Evolutionary conservation across 805 yeast genomes (phyloP).

Genomic region (Suhomyces faveliae): DNA sequence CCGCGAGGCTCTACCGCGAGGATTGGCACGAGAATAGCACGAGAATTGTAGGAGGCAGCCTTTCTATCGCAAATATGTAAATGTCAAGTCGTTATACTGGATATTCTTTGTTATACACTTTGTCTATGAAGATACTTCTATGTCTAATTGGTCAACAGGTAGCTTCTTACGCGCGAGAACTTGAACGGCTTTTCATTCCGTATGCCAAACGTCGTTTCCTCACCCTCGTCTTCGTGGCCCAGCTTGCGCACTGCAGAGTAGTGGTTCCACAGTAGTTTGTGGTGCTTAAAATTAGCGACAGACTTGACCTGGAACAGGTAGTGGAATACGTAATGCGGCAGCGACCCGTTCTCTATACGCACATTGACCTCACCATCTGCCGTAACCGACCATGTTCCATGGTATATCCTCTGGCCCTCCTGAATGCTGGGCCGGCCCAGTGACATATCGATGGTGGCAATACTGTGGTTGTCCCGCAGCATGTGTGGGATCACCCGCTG

Average conservation of each 20-base stretch:
- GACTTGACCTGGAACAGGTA: conserved; percentile 61
- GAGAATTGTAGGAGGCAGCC: no score
- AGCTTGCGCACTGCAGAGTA: conserved; percentile 55
- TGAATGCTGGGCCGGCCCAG: conserved; percentile 13
- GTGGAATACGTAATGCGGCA: conserved; percentile 57
- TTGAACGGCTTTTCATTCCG: conserved; percentile 76
- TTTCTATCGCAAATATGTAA: no score
- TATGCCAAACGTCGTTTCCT: conserved; percentile 49
- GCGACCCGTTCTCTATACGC: conserved; percentile 55
- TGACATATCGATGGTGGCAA: conserved; percentile 19
- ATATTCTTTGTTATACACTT: no score
- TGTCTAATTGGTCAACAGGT: conserved; percentile 14
- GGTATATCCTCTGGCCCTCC: conserved; percentile 35
- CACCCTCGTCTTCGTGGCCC: conserved; percentile 44
- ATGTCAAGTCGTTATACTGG: no score
- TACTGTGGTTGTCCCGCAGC: conserved; percentile 25
- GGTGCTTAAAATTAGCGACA: conserved; percentile 54
- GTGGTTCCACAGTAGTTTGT: conserved; percentile 68
- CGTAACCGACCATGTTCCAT: conserved; percentile 59
- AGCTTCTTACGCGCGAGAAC: conserved; percentile 62
- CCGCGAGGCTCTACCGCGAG: no score
- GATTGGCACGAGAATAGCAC: no score
- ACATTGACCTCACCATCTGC: conserved; percentile 52
- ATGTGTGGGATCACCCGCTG: conserved; percentile 58
- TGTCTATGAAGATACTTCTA: conserved; percentile 3